These are phyloP conservation scores for Claviceps sorghi DNA, from an alignment of 2,329 filamentous ascomycete species.

Conservation along the genomic window DNA sequence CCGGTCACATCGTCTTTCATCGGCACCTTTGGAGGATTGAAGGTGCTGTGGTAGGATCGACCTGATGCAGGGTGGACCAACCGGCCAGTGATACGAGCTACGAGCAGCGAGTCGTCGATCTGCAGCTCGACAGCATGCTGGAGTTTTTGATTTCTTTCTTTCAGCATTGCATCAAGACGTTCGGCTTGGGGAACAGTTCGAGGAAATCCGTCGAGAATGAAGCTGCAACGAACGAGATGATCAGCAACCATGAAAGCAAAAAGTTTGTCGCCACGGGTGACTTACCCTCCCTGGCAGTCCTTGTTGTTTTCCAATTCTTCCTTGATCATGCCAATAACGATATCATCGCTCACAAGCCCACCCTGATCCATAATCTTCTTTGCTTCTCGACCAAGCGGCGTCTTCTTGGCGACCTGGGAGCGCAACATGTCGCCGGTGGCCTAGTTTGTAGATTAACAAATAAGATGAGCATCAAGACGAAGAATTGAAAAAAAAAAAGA, in stretches of 20 bases:
- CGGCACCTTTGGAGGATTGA: conserved; percentile 86
- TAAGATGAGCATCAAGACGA: neutral
- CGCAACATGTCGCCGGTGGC: conserved; percentile 98
- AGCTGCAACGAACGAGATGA: conserved; percentile 37
- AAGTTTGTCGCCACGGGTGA: neutral
- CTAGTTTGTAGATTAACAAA: conserved; percentile 28
- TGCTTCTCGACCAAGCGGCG: conserved; percentile 78
- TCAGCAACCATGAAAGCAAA: neutral
- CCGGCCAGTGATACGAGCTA: conserved; percentile 91
- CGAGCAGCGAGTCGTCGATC: conserved; percentile 87
- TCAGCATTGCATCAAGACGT: conserved; percentile 86
- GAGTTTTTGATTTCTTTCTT: conserved; percentile 61
- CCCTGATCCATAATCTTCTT: conserved; percentile 99
- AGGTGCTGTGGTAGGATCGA: conserved; percentile 94
- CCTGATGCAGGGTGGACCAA: conserved; percentile 91
- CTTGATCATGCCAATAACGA: conserved; percentile 99
- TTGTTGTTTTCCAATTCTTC: conserved; percentile 84
- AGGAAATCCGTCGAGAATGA: conserved; percentile 98
- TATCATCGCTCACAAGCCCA: conserved; percentile 94
- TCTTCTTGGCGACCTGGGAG: conserved; percentile 97
- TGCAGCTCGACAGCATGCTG: conserved; percentile 94
- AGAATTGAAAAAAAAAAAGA: neutral
- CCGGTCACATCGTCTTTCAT: conserved; percentile 97
- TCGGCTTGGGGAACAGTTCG: conserved; percentile 92
- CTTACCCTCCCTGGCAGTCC: conserved; percentile 91